A percentile compares a stretch with the other conserved stretches of the same genome.
Conservation (phyloP, 148 eudicot genomes). For the Silene conica region DNA sequence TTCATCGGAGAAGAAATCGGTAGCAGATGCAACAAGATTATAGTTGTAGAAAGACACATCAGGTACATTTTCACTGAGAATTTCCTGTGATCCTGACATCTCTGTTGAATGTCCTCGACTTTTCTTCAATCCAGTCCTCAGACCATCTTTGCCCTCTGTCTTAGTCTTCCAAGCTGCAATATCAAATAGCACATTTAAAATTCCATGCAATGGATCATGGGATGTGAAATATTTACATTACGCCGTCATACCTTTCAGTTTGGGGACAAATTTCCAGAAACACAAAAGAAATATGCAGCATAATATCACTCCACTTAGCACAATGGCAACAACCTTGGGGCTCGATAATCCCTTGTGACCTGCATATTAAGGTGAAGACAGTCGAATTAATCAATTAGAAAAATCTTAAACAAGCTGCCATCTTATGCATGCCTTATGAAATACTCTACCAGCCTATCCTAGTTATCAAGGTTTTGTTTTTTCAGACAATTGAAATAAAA, state of each 20-base stretch:
- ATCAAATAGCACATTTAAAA: neutral
- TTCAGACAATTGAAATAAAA: neutral
- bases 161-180: conserved; percentile 16
- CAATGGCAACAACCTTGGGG: conserved; percentile 29
- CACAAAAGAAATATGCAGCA: conserved; percentile 26
- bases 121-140: conserved; percentile 20
- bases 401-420: neutral
- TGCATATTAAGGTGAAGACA: conserved; percentile 17
- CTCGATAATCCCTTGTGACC: conserved; percentile 22
- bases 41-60: conserved; percentile 38
- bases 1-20: conserved; percentile 38
- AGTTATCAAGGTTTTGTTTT: neutral
- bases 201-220: neutral
- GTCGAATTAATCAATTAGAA: neutral
- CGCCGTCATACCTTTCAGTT: conserved; percentile 24
- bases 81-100: conserved; percentile 32
- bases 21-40: conserved; percentile 36
- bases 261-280: conserved; percentile 32
- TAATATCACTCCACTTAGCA: conserved; percentile 26
- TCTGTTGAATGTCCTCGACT: conserved; percentile 31
- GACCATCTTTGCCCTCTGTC: conserved; percentile 21
- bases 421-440: neutral
- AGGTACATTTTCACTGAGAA: conserved; percentile 24
- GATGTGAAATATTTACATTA: neutral
- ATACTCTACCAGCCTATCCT: neutral